phyloP scores from a whole-genome alignment of 441 rosid species.

The Syzygium syzygioides region DNA sequence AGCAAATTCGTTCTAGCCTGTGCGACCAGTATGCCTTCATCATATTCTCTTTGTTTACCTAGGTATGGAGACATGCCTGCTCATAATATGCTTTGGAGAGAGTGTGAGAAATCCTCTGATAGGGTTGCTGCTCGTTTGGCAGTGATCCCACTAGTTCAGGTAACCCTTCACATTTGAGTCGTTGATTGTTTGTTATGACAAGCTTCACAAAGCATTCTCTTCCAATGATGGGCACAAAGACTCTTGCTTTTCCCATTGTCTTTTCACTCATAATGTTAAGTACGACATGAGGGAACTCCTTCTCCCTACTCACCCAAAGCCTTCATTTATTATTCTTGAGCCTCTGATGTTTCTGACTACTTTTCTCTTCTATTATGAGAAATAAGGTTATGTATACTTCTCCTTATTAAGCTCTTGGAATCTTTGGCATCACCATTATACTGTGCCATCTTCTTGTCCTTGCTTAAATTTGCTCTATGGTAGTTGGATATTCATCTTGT shows the following conservation, averaged over 20 bases:
- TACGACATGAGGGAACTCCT: background rate
- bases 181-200: background rate
- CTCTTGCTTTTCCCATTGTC: background rate
- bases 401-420: background rate
- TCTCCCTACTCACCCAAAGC: background rate
- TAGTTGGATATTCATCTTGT: background rate
- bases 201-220: background rate
- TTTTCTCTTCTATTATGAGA: background rate
- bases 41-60: background rate
- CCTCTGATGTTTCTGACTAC: background rate
- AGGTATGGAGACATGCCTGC: conserved; percentile 97
- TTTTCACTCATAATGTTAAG: background rate
- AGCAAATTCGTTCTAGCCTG: background rate
- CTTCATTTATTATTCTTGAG: background rate
- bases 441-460: background rate
- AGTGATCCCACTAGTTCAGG: conserved; percentile 87
- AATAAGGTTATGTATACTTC: background rate
- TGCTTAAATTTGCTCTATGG: background rate
- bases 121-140: conserved; percentile 85
- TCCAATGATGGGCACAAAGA: background rate
- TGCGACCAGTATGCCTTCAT: background rate
- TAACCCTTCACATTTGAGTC: conserved; percentile 3
- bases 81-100: conserved; percentile 84
- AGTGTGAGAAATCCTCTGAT: conserved; percentile 75
- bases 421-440: background rate